Conservation (phyloP, 768 basidiomycete genomes). For the Termitomyces sp. region DNA sequence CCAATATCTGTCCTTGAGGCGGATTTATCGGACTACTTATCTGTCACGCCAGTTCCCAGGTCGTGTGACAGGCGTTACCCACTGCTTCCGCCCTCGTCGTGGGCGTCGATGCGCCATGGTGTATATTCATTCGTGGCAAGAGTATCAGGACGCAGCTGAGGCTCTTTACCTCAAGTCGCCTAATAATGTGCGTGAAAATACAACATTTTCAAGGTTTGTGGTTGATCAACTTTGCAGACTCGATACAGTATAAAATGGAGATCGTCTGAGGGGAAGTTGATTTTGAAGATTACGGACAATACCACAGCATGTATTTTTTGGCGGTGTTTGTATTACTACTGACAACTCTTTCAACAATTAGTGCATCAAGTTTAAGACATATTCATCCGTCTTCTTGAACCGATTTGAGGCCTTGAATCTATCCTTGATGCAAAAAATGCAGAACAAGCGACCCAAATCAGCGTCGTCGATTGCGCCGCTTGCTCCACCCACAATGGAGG, state of each 20-base stretch:
- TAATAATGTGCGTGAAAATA: constrained; percentile 47
- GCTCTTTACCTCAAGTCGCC: constrained; percentile 79
- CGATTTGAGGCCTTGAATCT: constrained; percentile 92
- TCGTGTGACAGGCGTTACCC: constrained; percentile 18
- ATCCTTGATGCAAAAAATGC: constrained; percentile 83
- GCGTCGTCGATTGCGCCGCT: constrained; percentile 20
- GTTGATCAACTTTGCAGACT: constrained; percentile 41
- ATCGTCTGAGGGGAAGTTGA: constrained; percentile 77
- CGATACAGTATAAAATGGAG: constrained; percentile 93
- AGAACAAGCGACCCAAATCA: constrained; percentile 47
- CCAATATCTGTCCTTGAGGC: constrained; percentile 1
- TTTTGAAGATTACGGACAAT: constrained; percentile 93
- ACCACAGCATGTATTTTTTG: constrained; percentile 55
- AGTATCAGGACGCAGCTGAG: constrained; percentile 88
- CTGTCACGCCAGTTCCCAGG: constrained; percentile 7
- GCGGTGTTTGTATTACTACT: not conserved
- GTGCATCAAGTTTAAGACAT: constrained; percentile 97
- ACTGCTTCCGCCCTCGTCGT: constrained; percentile 16
- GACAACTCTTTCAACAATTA: constrained; percentile 24
- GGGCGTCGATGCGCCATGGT: constrained; percentile 62
- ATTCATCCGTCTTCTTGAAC: constrained; percentile 92
- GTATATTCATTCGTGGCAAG: constrained; percentile 87
- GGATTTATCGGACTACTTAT: constrained; percentile 18
- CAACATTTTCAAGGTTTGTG: not conserved
- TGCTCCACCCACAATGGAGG: constrained; percentile 16